Conservation (phyloP, 805 yeast species). For the Jamesozyma rosinii region DNA sequence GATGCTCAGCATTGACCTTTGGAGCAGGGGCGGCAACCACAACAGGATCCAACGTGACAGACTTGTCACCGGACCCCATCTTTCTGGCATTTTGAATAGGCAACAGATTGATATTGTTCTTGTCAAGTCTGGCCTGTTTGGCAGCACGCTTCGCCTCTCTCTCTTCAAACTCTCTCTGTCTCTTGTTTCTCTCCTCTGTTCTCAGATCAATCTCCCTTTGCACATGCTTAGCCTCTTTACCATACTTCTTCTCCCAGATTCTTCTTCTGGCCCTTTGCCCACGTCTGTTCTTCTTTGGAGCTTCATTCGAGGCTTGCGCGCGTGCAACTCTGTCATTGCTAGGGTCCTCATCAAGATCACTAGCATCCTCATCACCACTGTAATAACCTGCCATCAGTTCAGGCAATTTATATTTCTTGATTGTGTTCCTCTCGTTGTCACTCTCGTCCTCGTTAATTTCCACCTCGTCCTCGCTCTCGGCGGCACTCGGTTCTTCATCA, state of each 20-base stretch:
- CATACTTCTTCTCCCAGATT: conserved; percentile 91
- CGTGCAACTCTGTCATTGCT: conserved; percentile 37
- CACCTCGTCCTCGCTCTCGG: conserved; percentile 14
- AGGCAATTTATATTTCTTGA: conserved; percentile 43
- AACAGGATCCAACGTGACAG: background rate
- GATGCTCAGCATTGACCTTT: conserved; percentile 44
- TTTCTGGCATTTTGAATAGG: conserved; percentile 8
- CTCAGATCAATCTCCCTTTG: conserved; percentile 51
- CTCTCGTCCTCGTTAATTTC: conserved; percentile 38
- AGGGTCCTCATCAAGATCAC: conserved; percentile 36
- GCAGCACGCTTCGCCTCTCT: conserved; percentile 59
- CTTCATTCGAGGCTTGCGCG: conserved; percentile 24
- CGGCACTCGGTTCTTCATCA: conserved; percentile 50
- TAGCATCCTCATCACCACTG: conserved; percentile 71
- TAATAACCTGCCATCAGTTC: conserved; percentile 69
- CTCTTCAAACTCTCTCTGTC: conserved; percentile 60
- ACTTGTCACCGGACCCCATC: conserved; percentile 1
- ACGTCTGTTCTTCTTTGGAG: conserved; percentile 72
- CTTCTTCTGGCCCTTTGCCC: conserved; percentile 96
- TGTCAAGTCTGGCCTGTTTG: conserved; percentile 35
- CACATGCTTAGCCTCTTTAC: conserved; percentile 74
- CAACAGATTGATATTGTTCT: conserved; percentile 9
- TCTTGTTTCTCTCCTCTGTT: conserved; percentile 47
- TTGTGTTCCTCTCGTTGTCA: conserved; percentile 17
- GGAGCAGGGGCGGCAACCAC: conserved; percentile 5